These are phyloP conservation scores for Coffea humblotiana DNA, from an alignment of 305 asterid species.

Conservation along the genomic window DNA sequence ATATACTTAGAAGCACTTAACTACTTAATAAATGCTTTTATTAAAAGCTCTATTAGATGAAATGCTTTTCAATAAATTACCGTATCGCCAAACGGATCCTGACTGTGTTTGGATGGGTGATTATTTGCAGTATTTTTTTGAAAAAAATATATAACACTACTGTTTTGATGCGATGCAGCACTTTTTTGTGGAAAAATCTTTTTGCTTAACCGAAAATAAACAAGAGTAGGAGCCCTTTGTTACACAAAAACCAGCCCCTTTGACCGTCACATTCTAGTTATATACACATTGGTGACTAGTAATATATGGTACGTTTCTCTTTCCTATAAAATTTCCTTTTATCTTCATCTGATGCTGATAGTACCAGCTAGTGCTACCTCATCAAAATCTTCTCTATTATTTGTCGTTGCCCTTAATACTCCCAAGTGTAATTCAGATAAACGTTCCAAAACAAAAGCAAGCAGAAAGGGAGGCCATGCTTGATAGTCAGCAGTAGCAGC, in stretches of 20 bases:
- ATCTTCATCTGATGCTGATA: slow-evolving; percentile 38
- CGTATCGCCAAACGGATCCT: too few relatives aligned
- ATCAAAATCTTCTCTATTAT: slow-evolving; percentile 37
- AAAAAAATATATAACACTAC: too few relatives aligned
- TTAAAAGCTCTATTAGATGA: too few relatives aligned
- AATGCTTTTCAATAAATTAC: too few relatives aligned
- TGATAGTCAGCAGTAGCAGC: slow-evolving; percentile 38
- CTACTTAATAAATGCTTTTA: too few relatives aligned
- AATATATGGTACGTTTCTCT: not conserved
- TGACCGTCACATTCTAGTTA: slow-evolving; percentile 15
- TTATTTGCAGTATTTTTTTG: too few relatives aligned
- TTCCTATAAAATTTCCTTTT: slow-evolving; percentile 1
- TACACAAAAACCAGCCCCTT: slow-evolving; percentile 4
- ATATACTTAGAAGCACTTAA: too few relatives aligned
- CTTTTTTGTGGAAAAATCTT: not conserved
- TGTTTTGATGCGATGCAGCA: too few relatives aligned
- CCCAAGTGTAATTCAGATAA: slow-evolving; percentile 36
- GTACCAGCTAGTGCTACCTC: slow-evolving; percentile 14
- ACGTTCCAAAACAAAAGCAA: slow-evolving; percentile 15
- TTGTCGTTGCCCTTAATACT: slow-evolving; percentile 42
- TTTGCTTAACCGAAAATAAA: too few relatives aligned
- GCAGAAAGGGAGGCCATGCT: slow-evolving; percentile 34
- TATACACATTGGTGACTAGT: not conserved
- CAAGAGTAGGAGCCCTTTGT: not conserved
- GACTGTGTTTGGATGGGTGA: too few relatives aligned